Evolutionary conservation across 352 stramenopile genomes (phyloP).

Genomic region (Globisporangium parvum): DNA sequence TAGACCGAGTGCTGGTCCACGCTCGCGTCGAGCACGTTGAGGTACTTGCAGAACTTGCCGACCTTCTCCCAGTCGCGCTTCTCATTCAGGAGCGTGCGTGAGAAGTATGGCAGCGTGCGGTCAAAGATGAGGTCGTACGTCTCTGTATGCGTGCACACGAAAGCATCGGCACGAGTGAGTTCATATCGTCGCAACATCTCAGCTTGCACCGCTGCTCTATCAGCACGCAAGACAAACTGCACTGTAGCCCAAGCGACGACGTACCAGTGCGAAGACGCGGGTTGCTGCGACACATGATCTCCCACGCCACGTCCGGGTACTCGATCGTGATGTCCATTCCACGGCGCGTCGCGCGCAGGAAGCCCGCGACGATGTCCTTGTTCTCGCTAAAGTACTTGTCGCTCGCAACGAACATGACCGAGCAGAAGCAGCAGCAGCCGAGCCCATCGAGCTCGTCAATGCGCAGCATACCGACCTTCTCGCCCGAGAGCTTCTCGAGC

Average conservation of each 20-base stretch:
- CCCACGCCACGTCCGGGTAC: slow-evolving; percentile 40
- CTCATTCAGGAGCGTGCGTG: slow-evolving; percentile 40
- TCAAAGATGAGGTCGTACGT: slow-evolving; percentile 49
- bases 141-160: slow-evolving; percentile 13
- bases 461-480: slow-evolving; percentile 42
- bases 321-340: slow-evolving; percentile 49
- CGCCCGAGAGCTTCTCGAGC: slow-evolving; percentile 39
- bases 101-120: slow-evolving; percentile 44
- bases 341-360: slow-evolving; percentile 35
- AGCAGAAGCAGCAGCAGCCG: slow-evolving; percentile 51
- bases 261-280: slow-evolving; percentile 35
- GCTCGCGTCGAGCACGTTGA: slow-evolving; percentile 33
- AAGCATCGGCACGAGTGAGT: neutral
- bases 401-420: slow-evolving; percentile 45
- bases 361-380: slow-evolving; percentile 35
- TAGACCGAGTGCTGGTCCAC: slow-evolving; percentile 52
- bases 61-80: slow-evolving; percentile 51
- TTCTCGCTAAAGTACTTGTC: slow-evolving; percentile 44
- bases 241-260: neutral
- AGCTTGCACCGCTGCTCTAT: too few relatives aligned
- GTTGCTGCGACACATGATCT: slow-evolving; percentile 50
- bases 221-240: neutral
- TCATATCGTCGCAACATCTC: neutral
- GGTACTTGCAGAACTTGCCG: slow-evolving; percentile 49
- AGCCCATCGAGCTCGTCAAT: slow-evolving; percentile 47